Base-by-base conservation (phyloP, 768 basidiomycete genomes). In the Suillus weaverae region DNA sequence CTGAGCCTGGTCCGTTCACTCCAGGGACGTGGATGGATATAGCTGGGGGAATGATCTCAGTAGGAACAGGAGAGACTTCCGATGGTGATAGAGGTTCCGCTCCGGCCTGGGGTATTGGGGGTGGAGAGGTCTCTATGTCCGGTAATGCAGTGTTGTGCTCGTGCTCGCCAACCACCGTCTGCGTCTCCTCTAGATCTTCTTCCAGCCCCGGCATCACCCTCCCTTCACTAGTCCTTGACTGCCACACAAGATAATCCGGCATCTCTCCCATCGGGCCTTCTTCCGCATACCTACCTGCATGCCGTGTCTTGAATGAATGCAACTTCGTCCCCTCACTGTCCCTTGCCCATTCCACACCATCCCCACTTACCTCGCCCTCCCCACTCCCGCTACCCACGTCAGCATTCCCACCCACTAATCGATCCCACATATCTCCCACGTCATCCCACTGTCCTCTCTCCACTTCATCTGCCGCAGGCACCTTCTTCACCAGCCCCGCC, bases 361-460 rank as follows among this genome's bases (percentile, higher is more conserved):
- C 83, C 1, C 55, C 60, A 56, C n/a, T 39, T 35, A 9, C 39
- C 43, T 6, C 56, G 4, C 43, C 10, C 60, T 38, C 39, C 39
- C 59, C 10, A 44, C 43, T 36, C 46, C 39, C 11, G 6, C 20
- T 35, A 35, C 71, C 72, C 9, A 64, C 78, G 1, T 48, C 50
- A 22, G 26, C 39, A 10, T 32, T 26, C 7, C 67, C 59, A 32
- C 69, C 70, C 6, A 82, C 79, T 16, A 85, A 73, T 11, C 78
- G 79, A 59, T 88, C 85, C 85, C 88, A 88, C 14, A 78, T 79
- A 4, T 79, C 79, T 32, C 84, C 82, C 1, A 88, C 78, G 56
- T 86, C 83, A 13, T 83, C 80, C 86, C 86, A 88, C 35, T 75
- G 73, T 1, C 57, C 14, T 20, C 74, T 71, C 53, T 80, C 79